phyloP scores from a whole-genome alignment of 768 basidiomycete species.

The Phanerochaete carnosa region DNA sequence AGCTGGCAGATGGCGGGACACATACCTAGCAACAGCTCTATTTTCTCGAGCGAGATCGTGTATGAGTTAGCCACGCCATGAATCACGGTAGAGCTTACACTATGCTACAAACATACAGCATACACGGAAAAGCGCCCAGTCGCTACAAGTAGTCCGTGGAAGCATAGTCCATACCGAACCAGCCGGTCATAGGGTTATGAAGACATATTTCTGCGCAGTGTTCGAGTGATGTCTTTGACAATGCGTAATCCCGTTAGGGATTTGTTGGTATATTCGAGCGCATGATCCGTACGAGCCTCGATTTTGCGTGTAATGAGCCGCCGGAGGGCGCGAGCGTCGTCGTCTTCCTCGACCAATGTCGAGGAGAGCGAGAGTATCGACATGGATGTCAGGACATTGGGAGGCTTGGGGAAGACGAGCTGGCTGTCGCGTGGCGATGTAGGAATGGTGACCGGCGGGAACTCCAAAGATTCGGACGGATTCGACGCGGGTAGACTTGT shows the following conservation, averaged over 20 bases:
- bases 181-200: neutral
- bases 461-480: constrained; percentile 4
- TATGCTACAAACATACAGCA: neutral
- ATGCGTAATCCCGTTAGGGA: constrained; percentile 57
- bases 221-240: constrained; percentile 49
- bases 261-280: constrained; percentile 63
- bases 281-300: constrained; percentile 50
- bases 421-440: constrained; percentile 13
- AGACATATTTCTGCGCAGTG: neutral
- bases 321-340: constrained; percentile 60
- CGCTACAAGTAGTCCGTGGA: neutral
- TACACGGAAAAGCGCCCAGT: no score
- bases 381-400: constrained; percentile 29
- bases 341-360: constrained; percentile 53
- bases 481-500: neutral
- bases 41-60: no score
- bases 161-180: neutral
- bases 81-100: no score
- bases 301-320: constrained; percentile 66
- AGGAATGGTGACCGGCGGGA: constrained; percentile 16
- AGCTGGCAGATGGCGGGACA: no score
- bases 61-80: no score
- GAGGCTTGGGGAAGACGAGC: constrained; percentile 14
- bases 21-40: no score
- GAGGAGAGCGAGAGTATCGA: constrained; percentile 44